A percentile compares a stretch with the other conserved stretches of the same genome.
These are phyloP conservation scores for Hypoxylon sp. DNA, from an alignment of 2,329 filamentous ascomycete species.

Conservation along the genomic window DNA sequence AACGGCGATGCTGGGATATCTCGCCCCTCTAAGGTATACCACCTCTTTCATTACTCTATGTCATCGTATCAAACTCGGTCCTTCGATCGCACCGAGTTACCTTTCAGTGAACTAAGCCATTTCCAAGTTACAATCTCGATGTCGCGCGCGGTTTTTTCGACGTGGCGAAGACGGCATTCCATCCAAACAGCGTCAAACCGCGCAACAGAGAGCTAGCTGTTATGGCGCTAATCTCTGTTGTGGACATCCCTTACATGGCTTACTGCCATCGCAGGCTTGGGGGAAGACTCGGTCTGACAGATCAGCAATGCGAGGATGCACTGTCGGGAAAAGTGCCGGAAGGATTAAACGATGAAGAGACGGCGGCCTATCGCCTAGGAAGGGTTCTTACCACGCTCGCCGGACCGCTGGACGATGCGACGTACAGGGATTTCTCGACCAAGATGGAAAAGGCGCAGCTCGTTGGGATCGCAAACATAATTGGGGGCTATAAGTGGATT, in stretches of 20 bases:
- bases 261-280: constrained; percentile 25
- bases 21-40: neutral
- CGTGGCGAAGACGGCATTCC: constrained; percentile 2
- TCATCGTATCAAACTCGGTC: neutral
- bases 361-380: constrained; percentile 25
- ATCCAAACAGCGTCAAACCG: constrained; percentile 16
- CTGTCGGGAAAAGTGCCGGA: constrained; percentile 21
- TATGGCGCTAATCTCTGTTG: constrained; percentile 19
- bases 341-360: constrained; percentile 30
- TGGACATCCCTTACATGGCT: constrained; percentile 28
- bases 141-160: constrained; percentile 2
- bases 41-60: neutral
- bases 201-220: constrained; percentile 32
- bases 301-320: constrained; percentile 28
- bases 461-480: constrained; percentile 21
- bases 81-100: too few species aligned
- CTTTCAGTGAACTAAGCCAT: too few species aligned
- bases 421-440: constrained; percentile 12
- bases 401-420: constrained; percentile 24
- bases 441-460: constrained; percentile 30
- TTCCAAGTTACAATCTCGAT: too few species aligned
- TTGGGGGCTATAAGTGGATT: constrained; percentile 33
- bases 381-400: constrained; percentile 17
- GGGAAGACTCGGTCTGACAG: constrained; percentile 17
- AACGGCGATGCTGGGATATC: neutral